Base-by-base conservation (phyloP, 2,329 filamentous ascomycete genomes). In the Curvularia sp. region DNA sequence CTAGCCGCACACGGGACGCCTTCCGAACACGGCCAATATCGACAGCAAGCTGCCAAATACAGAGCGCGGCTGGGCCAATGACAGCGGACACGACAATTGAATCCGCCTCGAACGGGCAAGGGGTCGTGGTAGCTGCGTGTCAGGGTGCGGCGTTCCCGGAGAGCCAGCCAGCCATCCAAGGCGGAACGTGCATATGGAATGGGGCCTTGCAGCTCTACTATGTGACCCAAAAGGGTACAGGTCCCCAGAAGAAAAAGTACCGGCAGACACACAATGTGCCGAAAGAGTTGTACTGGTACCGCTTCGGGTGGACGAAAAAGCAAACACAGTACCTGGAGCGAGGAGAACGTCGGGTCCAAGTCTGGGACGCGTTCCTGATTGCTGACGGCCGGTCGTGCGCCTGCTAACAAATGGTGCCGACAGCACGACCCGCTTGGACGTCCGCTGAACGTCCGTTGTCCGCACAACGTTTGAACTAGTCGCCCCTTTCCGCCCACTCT, bases 131-230 rank as follows among this genome's bases (percentile, higher is more conserved):
- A 51, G 55, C 39, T 38, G 15, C 35, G 15, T 53, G 57, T 49
- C 26, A 35, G 57, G 48, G 53, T 53, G 58, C 54, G 54, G 49
- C 54, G 55, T 46, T 53, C 58, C 54, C 50, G 54, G 54, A 43
- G 22, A 39, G 31, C 35, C 54, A 47, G 41, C 24, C 51, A 55
- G 58, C 49, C 53, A 60, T 41, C 44, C 44, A 57, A 18, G 49
- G 30, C 24, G 43, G 26, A 60, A 57, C 54, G 49, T 60, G 54
- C 38, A 33, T 44, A 50, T 12, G 30, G 30, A 12, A 31, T 31
- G 31, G 44, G 49, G 33, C 33, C 33, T 42, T 31, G 54, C 41
- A 53, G 53, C 48, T 52, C 49, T 31, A 24, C 22, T 24, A 38
- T 13, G 24, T 15, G 24, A 8, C 15, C 35, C 30, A 13, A 20